A percentile compares a stretch with the other conserved stretches of the same genome.
Conservation (phyloP, 1,284 basidiomycete genomes). For the Stereum hirsutum region DNA sequence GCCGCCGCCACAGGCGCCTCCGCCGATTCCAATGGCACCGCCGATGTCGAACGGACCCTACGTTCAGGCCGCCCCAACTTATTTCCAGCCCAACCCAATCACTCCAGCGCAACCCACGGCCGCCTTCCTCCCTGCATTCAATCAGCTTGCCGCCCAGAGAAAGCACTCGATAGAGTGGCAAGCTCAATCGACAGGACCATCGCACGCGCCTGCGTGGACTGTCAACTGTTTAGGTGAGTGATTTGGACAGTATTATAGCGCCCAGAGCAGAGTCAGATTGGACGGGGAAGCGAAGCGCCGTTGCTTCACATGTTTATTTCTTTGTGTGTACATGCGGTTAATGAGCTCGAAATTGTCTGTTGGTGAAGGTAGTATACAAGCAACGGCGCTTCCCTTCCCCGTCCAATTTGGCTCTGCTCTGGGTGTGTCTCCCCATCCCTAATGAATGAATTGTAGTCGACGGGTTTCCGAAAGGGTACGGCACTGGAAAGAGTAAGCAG, state of each 20-base stretch:
- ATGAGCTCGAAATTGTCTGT: background rate
- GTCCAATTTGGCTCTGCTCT: no score
- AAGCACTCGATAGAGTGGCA: slow-evolving; percentile 51
- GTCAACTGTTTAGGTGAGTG: slow-evolving; percentile 40
- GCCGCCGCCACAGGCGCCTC: slow-evolving; percentile 17
- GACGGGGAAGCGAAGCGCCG: no score
- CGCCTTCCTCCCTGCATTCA: slow-evolving; percentile 31
- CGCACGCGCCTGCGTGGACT: slow-evolving; percentile 57
- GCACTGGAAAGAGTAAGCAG: slow-evolving; percentile 55
- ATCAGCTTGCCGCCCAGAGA: slow-evolving; percentile 59
- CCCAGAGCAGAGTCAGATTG: no score
- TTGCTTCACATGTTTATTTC: no score
- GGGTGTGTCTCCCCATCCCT: no score
- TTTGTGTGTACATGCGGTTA: no score
- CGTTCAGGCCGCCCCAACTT: slow-evolving; percentile 10
- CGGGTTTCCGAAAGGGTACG: slow-evolving; percentile 54
- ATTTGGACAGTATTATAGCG: no score
- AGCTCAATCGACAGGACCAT: slow-evolving; percentile 47
- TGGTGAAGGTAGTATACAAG: background rate
- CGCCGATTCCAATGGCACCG: slow-evolving; percentile 22
- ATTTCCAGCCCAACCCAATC: no score
- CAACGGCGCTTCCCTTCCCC: no score
- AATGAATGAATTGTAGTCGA: slow-evolving; percentile 37
- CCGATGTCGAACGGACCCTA: slow-evolving; percentile 7
- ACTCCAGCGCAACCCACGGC: slow-evolving; percentile 41